Conservation (phyloP, 2,329 filamentous ascomycete genomes). For the Penicillium vulpinum region DNA sequence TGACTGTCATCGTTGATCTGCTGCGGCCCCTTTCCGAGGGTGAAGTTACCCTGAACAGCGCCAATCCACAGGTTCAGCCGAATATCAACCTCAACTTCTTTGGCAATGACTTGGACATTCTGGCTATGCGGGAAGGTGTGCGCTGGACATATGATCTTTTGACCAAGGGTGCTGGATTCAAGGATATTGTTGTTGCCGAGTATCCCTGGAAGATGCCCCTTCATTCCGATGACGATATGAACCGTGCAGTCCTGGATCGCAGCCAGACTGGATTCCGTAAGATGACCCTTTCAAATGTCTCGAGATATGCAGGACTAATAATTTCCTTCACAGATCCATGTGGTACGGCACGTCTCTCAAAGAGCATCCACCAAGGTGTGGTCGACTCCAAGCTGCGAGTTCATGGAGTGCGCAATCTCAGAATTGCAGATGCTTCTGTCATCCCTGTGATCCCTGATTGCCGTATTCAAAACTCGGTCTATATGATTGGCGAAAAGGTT, state of each 20-base stretch:
- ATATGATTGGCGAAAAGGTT: slow-evolving; percentile 58
- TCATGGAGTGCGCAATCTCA: slow-evolving; percentile 54
- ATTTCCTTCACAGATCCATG: slow-evolving; percentile 47
- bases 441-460: slow-evolving; percentile 58
- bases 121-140: slow-evolving; percentile 60
- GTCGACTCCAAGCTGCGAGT: slow-evolving; percentile 55
- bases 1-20: slow-evolving; percentile 59
- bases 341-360: slow-evolving; percentile 56
- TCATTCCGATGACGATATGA: slow-evolving; percentile 58
- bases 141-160: slow-evolving; percentile 58
- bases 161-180: slow-evolving; percentile 58
- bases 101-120: slow-evolving; percentile 52
- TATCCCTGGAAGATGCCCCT: slow-evolving; percentile 64
- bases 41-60: slow-evolving; percentile 44
- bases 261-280: slow-evolving; percentile 51
- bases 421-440: slow-evolving; percentile 58
- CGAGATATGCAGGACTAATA: neutral
- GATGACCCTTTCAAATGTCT: neutral
- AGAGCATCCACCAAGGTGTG: slow-evolving; percentile 54
- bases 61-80: slow-evolving; percentile 41
- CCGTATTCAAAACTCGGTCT: slow-evolving; percentile 62
- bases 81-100: slow-evolving; percentile 50
- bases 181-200: slow-evolving; percentile 39
- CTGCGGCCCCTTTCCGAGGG: slow-evolving; percentile 49
- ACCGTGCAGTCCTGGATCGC: slow-evolving; percentile 58